Base-by-base conservation (phyloP, 495 filamentous ascomycete genomes). In the Hypoxylon fragiforme region DNA sequence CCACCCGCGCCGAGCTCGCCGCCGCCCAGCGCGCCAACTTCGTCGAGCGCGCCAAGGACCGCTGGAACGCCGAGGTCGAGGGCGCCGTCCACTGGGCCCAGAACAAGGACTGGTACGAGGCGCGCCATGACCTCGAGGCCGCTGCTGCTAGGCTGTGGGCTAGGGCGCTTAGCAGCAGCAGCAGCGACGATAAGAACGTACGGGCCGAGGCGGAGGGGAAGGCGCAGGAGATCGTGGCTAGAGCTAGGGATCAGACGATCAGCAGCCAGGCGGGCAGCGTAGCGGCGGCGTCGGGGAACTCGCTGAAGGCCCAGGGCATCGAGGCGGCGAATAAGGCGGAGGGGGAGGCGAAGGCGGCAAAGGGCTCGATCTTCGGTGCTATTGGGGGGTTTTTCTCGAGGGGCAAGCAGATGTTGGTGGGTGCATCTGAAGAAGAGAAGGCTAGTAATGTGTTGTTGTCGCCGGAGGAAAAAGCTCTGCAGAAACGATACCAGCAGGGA, bases 31-130 rank as follows among this genome's bases (percentile, higher is more conserved):
- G 74, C 34, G 72, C 77, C 22, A 74, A 75, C 12, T 71, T 85
- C 54, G 64, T 80, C 30, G 87, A 91, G 62, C 73, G 81, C 7
- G 71, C 86, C 59, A 94, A 94, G 73, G 86, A 91, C 67, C 70
- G 78, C 38, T 94, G 89, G 89, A 92, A 94, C 63, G 70, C 77
- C 34, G 89, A 92, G 70, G 71, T 92, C 21, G 82, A 88, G 65
- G 73, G 71, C 32, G 75, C 84, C 42, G 85, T 85, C n/a, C 75
- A 73, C 39, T 86, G 85, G 80, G 82, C 80, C 35, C 79, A 87
- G 66, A 78, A 72, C n/a, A 81, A 74, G 53, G 78, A 86, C 60
- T 88, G 82, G 82, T 70, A 77, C 35, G 77, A 76, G 44, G 76
- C 81, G 34, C 77, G 85, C 52, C 80, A 85, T 45, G 69, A 57